Evolutionary conservation across 1,284 basidiomycete genomes (phyloP).

Genomic region (Chalciporus sp.): DNA sequence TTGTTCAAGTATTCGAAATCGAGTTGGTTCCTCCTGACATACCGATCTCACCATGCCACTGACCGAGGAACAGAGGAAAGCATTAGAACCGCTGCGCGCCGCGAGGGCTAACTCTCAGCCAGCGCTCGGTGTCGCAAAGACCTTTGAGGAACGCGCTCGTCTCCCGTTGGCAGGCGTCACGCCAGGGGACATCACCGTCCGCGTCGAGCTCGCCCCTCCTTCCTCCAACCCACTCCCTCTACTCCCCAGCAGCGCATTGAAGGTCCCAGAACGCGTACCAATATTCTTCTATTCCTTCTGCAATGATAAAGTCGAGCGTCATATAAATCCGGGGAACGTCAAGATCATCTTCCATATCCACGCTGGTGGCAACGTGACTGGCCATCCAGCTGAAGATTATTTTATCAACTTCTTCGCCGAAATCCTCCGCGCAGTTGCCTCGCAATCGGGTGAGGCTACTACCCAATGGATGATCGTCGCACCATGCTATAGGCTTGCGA

Average conservation of each 20-base stretch:
- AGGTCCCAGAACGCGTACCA: slow-evolving; percentile 22
- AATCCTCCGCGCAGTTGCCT: slow-evolving; percentile 16
- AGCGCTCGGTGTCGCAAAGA: slow-evolving; percentile 3
- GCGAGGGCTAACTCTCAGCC: accelerated
- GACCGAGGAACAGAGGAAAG: slow-evolving; percentile 18
- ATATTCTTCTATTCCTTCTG: slow-evolving; percentile 21
- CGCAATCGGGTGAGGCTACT: slow-evolving; percentile 1
- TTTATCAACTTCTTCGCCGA: slow-evolving; percentile 12
- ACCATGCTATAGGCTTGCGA: slow-evolving; percentile 29
- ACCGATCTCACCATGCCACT: slow-evolving; percentile 13
- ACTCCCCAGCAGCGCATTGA: slow-evolving; percentile 11
- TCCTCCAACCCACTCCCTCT: slow-evolving; percentile 11
- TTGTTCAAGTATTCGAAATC: too few relatives aligned
- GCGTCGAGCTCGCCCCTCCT: slow-evolving; percentile 21
- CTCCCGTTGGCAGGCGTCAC: slow-evolving; percentile 17
- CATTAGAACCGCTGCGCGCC: slow-evolving; percentile 6
- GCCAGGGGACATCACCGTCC: slow-evolving; percentile 14
- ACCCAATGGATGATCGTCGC: slow-evolving; percentile 19
- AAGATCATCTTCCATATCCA: slow-evolving; percentile 29
- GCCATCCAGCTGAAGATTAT: slow-evolving; percentile 18
- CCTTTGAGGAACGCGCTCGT: slow-evolving; percentile 22
- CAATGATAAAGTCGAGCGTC: neutral
- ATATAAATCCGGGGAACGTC: slow-evolving; percentile 2
- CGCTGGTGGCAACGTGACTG: slow-evolving; percentile 22
- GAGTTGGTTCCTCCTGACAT: too few relatives aligned